Evolutionary conservation across 1,139 yeast species (phyloP), one percentile per base, ranked within the genome.

Genomic region (Groenewaldozyma auringiensis): DNA sequence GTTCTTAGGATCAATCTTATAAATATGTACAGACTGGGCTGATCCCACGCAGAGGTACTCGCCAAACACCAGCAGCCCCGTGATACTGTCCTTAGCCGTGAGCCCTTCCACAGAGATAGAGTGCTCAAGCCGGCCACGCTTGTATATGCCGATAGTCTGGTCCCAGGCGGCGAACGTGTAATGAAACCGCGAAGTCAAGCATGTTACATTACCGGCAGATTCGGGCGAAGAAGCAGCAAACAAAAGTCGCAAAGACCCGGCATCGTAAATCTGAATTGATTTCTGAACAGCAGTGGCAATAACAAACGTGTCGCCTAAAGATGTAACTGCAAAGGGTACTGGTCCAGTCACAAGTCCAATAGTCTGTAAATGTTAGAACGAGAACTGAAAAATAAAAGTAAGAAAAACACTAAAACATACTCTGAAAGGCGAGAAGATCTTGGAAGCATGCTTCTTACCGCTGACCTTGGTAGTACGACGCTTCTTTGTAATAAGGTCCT

Each of bases 181-280:
- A 60, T 92, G 96, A 69, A 78, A 79, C 65, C 87, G 95, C 1
- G 96, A 82, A 20, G 82, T 74, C 47, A 92, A 69, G 33, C 83
- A 77, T 11, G 83, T 76, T 54, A 92, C 89, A 48, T 77, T 76
- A 9, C 77, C 61, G 0, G 82, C 75, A 0, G 95, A 81, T 60
- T 85, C 94, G 27, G 75, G 76, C 53, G 80, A 86, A 1, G 96
- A 86, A 14, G 38, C 21, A 9, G 92, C 95, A 66, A 92, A 94
- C 34, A 92, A 68, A 53, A 92, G 71, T 57, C 86, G 94, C 52
- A 92, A 72, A 3, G 86, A 87, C 37, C 92, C 78, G 14, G 95
- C 95, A 68, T 92, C 98, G 60, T 85, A 94, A 34, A 92, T 86
- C 64, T 92, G 98, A 66, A 92, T 87, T 1, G 94, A 76, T 48